Conservation (phyloP, 495 filamentous ascomycete genomes). For the Physcia stellaris region DNA sequence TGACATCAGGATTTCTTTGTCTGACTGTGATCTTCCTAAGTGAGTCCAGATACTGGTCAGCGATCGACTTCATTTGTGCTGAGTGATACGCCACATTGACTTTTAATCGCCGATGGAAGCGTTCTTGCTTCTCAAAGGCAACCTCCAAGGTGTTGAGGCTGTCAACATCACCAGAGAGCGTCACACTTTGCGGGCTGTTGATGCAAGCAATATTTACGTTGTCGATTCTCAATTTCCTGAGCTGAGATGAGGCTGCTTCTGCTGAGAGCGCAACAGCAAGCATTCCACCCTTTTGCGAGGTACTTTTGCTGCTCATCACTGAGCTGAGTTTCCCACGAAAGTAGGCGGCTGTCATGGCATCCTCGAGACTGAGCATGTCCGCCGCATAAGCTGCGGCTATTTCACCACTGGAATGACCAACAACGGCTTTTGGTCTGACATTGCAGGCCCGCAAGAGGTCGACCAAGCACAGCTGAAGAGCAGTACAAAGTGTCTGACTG, state of each 20-base stretch:
- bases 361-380: slow-evolving; percentile 15
- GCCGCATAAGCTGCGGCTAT: slow-evolving; percentile 24
- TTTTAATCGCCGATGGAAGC: slow-evolving; percentile 27
- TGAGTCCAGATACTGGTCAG: slow-evolving; percentile 17
- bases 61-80: slow-evolving; percentile 26
- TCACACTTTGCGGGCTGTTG: slow-evolving; percentile 25
- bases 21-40: slow-evolving; percentile 19
- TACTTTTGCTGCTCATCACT: slow-evolving; percentile 5
- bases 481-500: slow-evolving; percentile 28
- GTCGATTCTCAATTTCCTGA: slow-evolving; percentile 10
- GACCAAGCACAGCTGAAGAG: slow-evolving; percentile 29
- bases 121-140: slow-evolving; percentile 15
- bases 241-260: slow-evolving; percentile 13
- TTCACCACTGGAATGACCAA: too few species aligned
- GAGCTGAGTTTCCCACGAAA: slow-evolving; percentile 17
- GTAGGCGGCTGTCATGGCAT: slow-evolving; percentile 18
- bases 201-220: slow-evolving; percentile 19
- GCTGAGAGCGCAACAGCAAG: slow-evolving; percentile 19
- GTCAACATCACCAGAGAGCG: slow-evolving; percentile 19
- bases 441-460: slow-evolving; percentile 23
- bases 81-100: slow-evolving; percentile 34
- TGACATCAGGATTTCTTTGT: background rate
- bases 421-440: slow-evolving; percentile 22
- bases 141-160: slow-evolving; percentile 20
- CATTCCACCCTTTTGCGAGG: slow-evolving; percentile 20